Percentiles rank a stretch among this genome's conserved stretches.
phyloP scores from a whole-genome alignment of 148 eudicot species.

The Cornus controversa region DNA sequence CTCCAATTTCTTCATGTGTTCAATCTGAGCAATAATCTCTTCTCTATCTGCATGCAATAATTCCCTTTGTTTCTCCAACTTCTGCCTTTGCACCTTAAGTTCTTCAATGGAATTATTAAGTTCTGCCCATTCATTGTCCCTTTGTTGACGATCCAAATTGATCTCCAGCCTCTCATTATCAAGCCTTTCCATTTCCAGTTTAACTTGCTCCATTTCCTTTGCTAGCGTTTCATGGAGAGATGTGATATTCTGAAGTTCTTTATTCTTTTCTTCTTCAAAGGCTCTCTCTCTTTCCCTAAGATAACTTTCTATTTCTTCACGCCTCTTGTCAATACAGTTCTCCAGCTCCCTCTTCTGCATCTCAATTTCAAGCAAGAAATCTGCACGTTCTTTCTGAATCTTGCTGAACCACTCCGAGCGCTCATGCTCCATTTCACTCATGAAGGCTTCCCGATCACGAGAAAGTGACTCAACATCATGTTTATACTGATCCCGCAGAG shows the following conservation, averaged over 20 bases:
- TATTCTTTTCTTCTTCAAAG: slow-evolving; percentile 77
- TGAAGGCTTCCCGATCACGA: slow-evolving; percentile 63
- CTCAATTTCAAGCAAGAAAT: slow-evolving; percentile 70
- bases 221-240: slow-evolving; percentile 54
- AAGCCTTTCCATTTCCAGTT: slow-evolving; percentile 64
- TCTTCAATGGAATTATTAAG: slow-evolving; percentile 70
- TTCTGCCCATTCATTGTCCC: slow-evolving; percentile 90
- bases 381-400: slow-evolving; percentile 80
- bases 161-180: slow-evolving; percentile 73
- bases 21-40: slow-evolving; percentile 68
- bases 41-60: slow-evolving; percentile 73
- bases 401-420: slow-evolving; percentile 78
- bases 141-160: slow-evolving; percentile 67
- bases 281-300: slow-evolving; percentile 65
- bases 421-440: slow-evolving; percentile 67
- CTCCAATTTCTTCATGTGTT: slow-evolving; percentile 69
- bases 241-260: slow-evolving; percentile 59
- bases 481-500: slow-evolving; percentile 63
- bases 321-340: slow-evolving; percentile 66
- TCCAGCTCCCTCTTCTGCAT: slow-evolving; percentile 77
- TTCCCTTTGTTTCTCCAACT: slow-evolving; percentile 88
- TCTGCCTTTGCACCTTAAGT: slow-evolving; percentile 77
- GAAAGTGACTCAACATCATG: slow-evolving; percentile 66
- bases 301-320: slow-evolving; percentile 81
- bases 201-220: slow-evolving; percentile 64